These are phyloP conservation scores for Melampsora occidentalis DNA, from an alignment of 1,284 basidiomycete species.

Conservation along the genomic window DNA sequence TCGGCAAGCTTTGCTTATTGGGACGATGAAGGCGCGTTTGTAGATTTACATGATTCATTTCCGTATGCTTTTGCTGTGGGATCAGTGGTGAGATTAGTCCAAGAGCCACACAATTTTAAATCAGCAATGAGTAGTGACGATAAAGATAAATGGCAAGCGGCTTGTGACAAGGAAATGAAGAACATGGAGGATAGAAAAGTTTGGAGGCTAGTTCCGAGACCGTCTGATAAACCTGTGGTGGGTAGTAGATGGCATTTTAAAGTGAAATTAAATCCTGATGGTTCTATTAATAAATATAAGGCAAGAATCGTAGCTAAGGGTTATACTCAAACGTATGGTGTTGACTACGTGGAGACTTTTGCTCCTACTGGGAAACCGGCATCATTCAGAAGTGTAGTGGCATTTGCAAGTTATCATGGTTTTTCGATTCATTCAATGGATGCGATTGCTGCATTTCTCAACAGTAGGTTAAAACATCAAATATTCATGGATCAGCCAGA, in stretches of 20 bases:
- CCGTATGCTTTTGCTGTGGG: too few relatives aligned
- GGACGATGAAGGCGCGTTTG: too few relatives aligned
- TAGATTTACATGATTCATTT: too few relatives aligned
- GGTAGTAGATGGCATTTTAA: conserved; percentile 1
- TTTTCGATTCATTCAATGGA: background rate
- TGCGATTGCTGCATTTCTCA: background rate
- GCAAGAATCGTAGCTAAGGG: conserved; percentile 5
- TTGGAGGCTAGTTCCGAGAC: background rate
- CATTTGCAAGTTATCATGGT: background rate
- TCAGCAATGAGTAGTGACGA: background rate
- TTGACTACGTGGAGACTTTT: background rate
- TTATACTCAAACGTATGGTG: background rate
- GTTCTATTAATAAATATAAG: background rate
- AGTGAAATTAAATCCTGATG: conserved; percentile 7
- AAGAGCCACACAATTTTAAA: background rate
- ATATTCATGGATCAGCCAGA: background rate
- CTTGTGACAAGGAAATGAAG: background rate
- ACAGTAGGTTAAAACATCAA: background rate
- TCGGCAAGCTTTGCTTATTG: too few relatives aligned
- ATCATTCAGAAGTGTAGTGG: background rate
- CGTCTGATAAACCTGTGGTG: background rate
- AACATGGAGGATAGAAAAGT: background rate
- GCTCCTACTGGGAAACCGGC: background rate
- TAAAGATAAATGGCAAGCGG: background rate
- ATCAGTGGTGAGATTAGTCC: too few relatives aligned